Evolutionary conservation across 1,139 yeast genomes (phyloP).

Genomic region (Candida pseudoviswanathii): DNA sequence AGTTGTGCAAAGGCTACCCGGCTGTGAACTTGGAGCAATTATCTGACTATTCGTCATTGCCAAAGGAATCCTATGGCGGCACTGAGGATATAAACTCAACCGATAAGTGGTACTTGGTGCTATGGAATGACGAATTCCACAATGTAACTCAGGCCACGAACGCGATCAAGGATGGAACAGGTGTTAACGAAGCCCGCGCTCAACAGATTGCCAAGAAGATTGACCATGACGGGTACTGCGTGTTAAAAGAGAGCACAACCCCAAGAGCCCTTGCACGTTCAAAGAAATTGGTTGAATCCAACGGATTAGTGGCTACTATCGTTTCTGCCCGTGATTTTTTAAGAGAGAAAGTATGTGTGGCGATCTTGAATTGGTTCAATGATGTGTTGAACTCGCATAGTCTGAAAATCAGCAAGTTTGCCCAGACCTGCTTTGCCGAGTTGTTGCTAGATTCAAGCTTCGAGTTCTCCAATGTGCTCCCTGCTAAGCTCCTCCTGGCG

Average conservation of each 20-base stretch:
- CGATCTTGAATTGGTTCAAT: slow-evolving; percentile 53
- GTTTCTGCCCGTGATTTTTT: slow-evolving; percentile 48
- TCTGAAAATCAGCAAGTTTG: slow-evolving; percentile 26
- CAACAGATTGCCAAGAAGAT: slow-evolving; percentile 37
- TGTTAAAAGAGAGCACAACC: slow-evolving; percentile 24
- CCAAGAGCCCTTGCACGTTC: slow-evolving; percentile 24
- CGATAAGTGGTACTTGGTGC: slow-evolving; percentile 45
- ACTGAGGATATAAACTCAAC: slow-evolving; percentile 28
- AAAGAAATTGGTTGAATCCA: slow-evolving; percentile 40
- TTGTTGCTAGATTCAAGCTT: slow-evolving; percentile 33
- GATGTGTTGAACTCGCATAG: slow-evolving; percentile 37
- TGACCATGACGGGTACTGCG: slow-evolving; percentile 33
- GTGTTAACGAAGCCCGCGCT: slow-evolving; percentile 26
- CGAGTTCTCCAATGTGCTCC: slow-evolving; percentile 28
- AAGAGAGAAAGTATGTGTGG: slow-evolving; percentile 48
- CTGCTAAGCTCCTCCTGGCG: slow-evolving; percentile 20
- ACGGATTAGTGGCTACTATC: slow-evolving; percentile 61
- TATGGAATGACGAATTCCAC: slow-evolving; percentile 80
- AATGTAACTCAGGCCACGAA: slow-evolving; percentile 50
- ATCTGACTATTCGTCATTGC: slow-evolving; percentile 33
- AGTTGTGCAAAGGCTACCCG: slow-evolving; percentile 22
- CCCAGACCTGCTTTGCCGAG: slow-evolving; percentile 26
- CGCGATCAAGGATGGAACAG: slow-evolving; percentile 41
- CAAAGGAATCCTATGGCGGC: slow-evolving; percentile 31
- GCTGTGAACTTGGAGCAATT: slow-evolving; percentile 26